Base-by-base conservation (phyloP, 106 monocot species). In the Dioscorea dumetorum region DNA sequence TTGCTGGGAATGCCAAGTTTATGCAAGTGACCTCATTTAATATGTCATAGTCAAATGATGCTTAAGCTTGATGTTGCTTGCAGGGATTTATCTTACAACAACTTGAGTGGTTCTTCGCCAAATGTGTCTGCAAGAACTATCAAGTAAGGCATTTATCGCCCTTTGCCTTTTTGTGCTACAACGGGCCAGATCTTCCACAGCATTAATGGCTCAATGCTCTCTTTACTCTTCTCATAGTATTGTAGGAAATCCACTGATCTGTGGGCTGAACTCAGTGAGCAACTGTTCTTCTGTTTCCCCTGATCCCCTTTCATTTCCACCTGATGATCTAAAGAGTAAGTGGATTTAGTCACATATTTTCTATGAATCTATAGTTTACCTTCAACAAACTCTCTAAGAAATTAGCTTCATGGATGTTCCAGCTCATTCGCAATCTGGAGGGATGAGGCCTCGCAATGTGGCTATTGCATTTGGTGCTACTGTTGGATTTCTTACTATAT, bases 1-100 rank as follows among this genome's bases (percentile, higher is more conserved):
- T 31, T 67, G 54, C 19, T 18, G 10, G 54, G 19, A 56, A 56
- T 56, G 54, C 54, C 19, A 15, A 18, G 19, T 56, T 56, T 18
- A 18, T 56, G 1, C 54, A 0, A 19, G 3, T 56, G 4, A 56
- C 13, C 0, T 15, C 19, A 19, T 56, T 56, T 19, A 13, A 11
- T 5, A 41, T 41, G 19, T 56, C n/a, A 16, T 4, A 34, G 6
- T 21, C 22, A 11, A 50, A 16, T 19, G 4, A 20, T 11, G 58
- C 12, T 4, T 54, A 13, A 22, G 54, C 14, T 75, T 49, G 17
- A 19, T 41, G 67, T 56, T 17, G 54, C 49, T 34, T 80, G 35
- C 69, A 97, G 95, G 63, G 95, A 97, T 80, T 82, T 97, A 49
- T 97, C 95, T 22, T 91, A 80, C 66, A 97, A 97, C 78, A 91